phyloP scores from a whole-genome alignment of 257 asterid species.

The Petunia secreta region DNA sequence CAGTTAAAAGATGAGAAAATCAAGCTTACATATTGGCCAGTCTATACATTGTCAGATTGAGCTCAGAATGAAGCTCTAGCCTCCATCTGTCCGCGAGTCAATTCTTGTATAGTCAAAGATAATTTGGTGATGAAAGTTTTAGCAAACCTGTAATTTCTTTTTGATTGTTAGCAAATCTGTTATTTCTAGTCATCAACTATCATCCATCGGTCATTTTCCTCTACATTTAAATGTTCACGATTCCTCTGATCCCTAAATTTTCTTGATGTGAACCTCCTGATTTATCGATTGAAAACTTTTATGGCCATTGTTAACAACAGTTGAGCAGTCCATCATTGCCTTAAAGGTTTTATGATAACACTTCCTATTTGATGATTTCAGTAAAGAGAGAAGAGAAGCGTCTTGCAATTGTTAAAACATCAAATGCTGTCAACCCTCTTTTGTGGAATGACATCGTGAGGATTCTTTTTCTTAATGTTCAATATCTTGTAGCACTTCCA shows the following conservation, averaged over 20 bases:
- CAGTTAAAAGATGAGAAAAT: conserved; percentile 1
- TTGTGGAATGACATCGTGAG: conserved; percentile 49
- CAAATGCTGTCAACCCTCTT: conserved; percentile 52
- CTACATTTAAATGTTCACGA: conserved; percentile 1
- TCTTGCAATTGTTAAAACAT: conserved; percentile 53
- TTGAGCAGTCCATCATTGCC: conserved; percentile 17
- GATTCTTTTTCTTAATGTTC: background rate
- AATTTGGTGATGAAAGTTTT: background rate
- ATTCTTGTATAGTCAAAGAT: background rate
- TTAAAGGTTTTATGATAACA: conserved; percentile 20
- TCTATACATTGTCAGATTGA: background rate
- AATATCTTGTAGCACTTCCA: background rate
- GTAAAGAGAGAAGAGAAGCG: conserved; percentile 87
- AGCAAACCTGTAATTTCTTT: background rate
- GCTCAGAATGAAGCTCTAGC: conserved; percentile 18
- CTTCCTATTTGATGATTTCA: conserved; percentile 40
- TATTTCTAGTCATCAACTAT: conserved; percentile 10
- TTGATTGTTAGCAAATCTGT: background rate
- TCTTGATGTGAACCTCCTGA: conserved; percentile 12
- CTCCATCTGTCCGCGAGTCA: background rate
- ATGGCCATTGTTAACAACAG: background rate
- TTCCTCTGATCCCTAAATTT: background rate
- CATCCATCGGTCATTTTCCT: background rate
- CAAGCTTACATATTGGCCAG: background rate
- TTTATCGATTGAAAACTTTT: background rate